These are phyloP conservation scores for Stephania yunnanensis DNA, from an alignment of 164 flowering plant genomes.

Conservation along the genomic window DNA sequence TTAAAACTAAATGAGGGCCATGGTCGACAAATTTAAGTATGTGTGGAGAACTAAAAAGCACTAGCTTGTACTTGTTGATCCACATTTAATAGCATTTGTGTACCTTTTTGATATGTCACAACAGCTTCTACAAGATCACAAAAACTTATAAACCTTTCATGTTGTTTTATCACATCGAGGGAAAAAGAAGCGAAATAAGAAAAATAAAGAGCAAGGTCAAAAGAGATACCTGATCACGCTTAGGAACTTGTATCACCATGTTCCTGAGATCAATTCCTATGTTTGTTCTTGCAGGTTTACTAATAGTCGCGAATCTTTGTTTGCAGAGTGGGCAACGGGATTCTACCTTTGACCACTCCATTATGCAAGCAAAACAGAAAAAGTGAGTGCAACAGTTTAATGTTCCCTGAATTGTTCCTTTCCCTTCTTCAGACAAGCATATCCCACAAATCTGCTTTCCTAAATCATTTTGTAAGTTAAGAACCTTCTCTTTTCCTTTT, in stretches of 20 bases:
- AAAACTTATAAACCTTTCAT: background rate
- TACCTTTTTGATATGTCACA: background rate
- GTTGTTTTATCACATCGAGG: background rate
- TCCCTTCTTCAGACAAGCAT: conserved; percentile 87
- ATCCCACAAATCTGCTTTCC: conserved; percentile 89
- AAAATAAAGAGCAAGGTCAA: background rate
- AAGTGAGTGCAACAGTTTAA: conserved; percentile 80
- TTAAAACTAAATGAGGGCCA: too few species aligned
- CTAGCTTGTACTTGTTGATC: background rate
- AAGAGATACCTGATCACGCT: conserved; percentile 78
- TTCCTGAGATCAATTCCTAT: conserved; percentile 54
- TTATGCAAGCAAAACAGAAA: conserved; percentile 86
- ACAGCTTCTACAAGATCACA: background rate
- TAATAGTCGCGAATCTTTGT: conserved; percentile 75
- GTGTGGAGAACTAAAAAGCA: background rate
- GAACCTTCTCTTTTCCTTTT: conserved; percentile 77
- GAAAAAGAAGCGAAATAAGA: background rate
- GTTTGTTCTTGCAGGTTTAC: conserved; percentile 48
- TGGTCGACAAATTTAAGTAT: too few species aligned
- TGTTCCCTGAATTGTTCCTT: conserved; percentile 62
- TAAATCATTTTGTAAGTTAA: conserved; percentile 33
- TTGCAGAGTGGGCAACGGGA: conserved; percentile 97
- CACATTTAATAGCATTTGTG: background rate
- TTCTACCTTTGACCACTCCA: conserved; percentile 99
- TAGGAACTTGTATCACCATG: conserved; percentile 59